Evolutionary conservation across 1,284 basidiomycete genomes (phyloP).

Genomic region (Puccinia horiana): DNA sequence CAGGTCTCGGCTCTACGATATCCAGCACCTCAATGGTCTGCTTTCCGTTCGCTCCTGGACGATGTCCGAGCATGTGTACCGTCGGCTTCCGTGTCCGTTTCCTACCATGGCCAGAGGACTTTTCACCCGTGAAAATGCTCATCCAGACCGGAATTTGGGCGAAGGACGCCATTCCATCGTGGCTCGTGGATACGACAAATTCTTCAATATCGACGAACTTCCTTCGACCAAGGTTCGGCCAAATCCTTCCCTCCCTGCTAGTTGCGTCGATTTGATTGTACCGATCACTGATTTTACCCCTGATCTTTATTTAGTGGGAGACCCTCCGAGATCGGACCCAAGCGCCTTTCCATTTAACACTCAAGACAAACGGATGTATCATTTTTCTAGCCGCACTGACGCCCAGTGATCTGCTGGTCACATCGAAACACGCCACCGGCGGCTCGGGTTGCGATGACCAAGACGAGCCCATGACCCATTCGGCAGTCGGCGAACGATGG

Average conservation of each 20-base stretch:
- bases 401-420: slow-evolving; percentile 73
- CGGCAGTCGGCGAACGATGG: slow-evolving; percentile 80
- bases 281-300: slow-evolving; percentile 26
- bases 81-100: slow-evolving; percentile 80
- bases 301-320: slow-evolving; percentile 68
- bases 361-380: slow-evolving; percentile 97
- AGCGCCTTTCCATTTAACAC: slow-evolving; percentile 80
- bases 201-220: slow-evolving; percentile 96
- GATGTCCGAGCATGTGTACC: slow-evolving; percentile 93
- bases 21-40: background rate
- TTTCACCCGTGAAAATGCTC: slow-evolving; percentile 67
- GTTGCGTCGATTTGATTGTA: background rate
- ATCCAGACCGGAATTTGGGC: slow-evolving; percentile 53
- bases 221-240: slow-evolving; percentile 82
- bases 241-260: background rate
- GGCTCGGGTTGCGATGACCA: slow-evolving; percentile 51
- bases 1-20: background rate
- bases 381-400: slow-evolving; percentile 91
- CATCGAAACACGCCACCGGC: slow-evolving; percentile 89
- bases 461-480: slow-evolving; percentile 63
- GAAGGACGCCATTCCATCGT: slow-evolving; percentile 65
- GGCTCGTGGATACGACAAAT: slow-evolving; percentile 94
- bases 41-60: slow-evolving; percentile 77
- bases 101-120: slow-evolving; percentile 85
- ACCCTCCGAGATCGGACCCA: slow-evolving; percentile 72